A percentile compares a stretch with the other conserved stretches of the same genome.
Conservation (phyloP, 768 basidiomycete genomes). For the Vararia minispora region DNA sequence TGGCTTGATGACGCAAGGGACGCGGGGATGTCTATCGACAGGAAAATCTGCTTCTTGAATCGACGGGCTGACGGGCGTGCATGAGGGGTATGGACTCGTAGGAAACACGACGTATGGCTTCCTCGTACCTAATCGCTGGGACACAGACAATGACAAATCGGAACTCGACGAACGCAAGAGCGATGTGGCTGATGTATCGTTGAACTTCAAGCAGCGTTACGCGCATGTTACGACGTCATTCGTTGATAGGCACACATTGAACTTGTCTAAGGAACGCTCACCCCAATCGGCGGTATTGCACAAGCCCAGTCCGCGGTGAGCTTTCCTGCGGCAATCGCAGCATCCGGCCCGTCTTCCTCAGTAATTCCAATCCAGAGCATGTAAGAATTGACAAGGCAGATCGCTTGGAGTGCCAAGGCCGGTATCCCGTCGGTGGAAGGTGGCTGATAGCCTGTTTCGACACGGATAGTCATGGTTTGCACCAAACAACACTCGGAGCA, state of each 20-base stretch:
- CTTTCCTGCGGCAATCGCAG: constrained; percentile 35
- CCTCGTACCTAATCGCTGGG: constrained; percentile 63
- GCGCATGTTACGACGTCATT: constrained; percentile 3
- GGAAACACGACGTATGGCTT: too few species aligned
- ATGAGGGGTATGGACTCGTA: constrained; percentile 2
- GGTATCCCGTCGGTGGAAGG: constrained; percentile 41
- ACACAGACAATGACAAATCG: constrained; percentile 63
- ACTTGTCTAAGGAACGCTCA: constrained; percentile 16
- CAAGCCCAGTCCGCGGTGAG: constrained; percentile 74
- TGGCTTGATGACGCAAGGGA: constrained; percentile 31
- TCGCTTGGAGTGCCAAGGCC: constrained; percentile 55
- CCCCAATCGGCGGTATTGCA: constrained; percentile 53
- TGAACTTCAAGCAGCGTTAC: constrained; percentile 12
- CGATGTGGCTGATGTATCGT: constrained; percentile 40
- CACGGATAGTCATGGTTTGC: constrained; percentile 22
- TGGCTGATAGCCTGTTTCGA: constrained; percentile 38
- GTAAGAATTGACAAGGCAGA: constrained; percentile 56
- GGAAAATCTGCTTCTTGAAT: constrained; percentile 56
- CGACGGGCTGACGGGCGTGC: constrained; percentile 38
- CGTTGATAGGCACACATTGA: too few species aligned
- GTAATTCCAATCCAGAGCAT: constrained; percentile 78
- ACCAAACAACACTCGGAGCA: not conserved
- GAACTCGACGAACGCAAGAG: constrained; percentile 51
- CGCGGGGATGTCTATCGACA: constrained; percentile 52
- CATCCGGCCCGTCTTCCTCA: constrained; percentile 27